These are phyloP conservation scores for Jaltomata sinuosa DNA, from an alignment of 257 asterid species.

Conservation along the genomic window DNA sequence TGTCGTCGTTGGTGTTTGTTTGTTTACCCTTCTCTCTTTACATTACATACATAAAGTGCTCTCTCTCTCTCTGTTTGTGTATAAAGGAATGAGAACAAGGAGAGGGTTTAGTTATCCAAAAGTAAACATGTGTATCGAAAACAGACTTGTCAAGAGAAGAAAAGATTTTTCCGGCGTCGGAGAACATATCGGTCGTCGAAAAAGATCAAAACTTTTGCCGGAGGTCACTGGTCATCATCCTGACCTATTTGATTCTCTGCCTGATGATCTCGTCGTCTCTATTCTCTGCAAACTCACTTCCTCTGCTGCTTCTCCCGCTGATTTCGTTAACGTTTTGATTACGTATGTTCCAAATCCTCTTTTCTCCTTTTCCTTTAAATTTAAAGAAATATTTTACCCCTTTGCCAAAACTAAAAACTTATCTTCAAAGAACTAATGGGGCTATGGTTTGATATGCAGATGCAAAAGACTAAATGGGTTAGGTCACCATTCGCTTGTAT, in stretches of 20 bases:
- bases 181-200: constrained; percentile 17
- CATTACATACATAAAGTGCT: background rate
- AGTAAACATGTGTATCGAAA: constrained; percentile 12
- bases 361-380: background rate
- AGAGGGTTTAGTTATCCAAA: constrained; percentile 43
- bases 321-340: constrained; percentile 48
- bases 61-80: background rate
- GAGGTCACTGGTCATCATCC: background rate
- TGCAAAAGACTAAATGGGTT: constrained; percentile 65
- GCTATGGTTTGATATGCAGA: constrained; percentile 25
- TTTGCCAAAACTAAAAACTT: background rate
- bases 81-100: constrained; percentile 45
- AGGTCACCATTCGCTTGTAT: constrained; percentile 41
- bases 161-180: constrained; percentile 16
- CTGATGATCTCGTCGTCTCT: constrained; percentile 61
- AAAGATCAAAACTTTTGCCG: constrained; percentile 21
- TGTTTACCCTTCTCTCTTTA: background rate
- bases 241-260: constrained; percentile 60
- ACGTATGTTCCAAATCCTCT: constrained; percentile 41
- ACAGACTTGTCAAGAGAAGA: constrained; percentile 12
- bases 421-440: background rate
- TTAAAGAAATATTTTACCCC: no score
- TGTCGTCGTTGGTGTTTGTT: background rate
- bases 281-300: constrained; percentile 53
- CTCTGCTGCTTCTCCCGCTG: constrained; percentile 50